These are phyloP conservation scores for Neurospora terricola DNA, from an alignment of 495 filamentous ascomycete genomes.

Conservation along the genomic window DNA sequence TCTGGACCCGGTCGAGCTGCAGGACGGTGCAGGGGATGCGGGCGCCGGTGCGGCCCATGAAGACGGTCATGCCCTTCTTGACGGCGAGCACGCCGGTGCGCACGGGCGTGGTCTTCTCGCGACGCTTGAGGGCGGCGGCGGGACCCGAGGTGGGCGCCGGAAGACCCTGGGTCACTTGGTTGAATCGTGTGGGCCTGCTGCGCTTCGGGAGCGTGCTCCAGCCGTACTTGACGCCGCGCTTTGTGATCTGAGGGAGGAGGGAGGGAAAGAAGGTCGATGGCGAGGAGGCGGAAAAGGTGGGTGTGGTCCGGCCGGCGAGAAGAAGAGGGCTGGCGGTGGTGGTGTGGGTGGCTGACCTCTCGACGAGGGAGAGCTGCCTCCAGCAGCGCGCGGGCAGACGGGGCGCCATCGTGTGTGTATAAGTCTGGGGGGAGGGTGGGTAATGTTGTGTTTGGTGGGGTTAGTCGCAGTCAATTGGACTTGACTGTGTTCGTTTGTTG, in stretches of 20 bases:
- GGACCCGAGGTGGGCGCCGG: slow-evolving; percentile 59
- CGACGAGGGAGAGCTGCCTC: slow-evolving; percentile 26
- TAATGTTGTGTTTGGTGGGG: slow-evolving; percentile 4
- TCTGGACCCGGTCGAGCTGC: slow-evolving; percentile 86
- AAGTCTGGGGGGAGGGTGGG: neutral
- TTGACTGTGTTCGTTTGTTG: neutral
- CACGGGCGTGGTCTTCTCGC: slow-evolving; percentile 62
- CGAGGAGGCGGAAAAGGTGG: slow-evolving; percentile 20
- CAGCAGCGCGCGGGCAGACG: slow-evolving; percentile 42
- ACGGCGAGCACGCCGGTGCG: slow-evolving; percentile 73
- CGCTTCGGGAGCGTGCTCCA: slow-evolving; percentile 38
- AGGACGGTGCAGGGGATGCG: slow-evolving; percentile 84
- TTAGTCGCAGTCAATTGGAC: slow-evolving; percentile 1
- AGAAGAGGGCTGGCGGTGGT: slow-evolving; percentile 8
- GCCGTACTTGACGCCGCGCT: slow-evolving; percentile 43
- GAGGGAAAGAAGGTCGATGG: slow-evolving; percentile 8
- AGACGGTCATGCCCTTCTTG: slow-evolving; percentile 92
- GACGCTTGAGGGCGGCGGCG: slow-evolving; percentile 71
- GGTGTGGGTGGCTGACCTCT: slow-evolving; percentile 11
- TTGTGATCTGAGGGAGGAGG: slow-evolving; percentile 36
- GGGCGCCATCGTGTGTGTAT: slow-evolving; percentile 35
- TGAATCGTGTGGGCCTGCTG: slow-evolving; percentile 36
- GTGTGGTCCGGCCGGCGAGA: slow-evolving; percentile 18
- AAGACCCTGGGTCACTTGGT: slow-evolving; percentile 38
- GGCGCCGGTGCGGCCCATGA: slow-evolving; percentile 70